Evolutionary conservation across 768 basidiomycete genomes (phyloP).

Genomic region (Tulasnella sp.): DNA sequence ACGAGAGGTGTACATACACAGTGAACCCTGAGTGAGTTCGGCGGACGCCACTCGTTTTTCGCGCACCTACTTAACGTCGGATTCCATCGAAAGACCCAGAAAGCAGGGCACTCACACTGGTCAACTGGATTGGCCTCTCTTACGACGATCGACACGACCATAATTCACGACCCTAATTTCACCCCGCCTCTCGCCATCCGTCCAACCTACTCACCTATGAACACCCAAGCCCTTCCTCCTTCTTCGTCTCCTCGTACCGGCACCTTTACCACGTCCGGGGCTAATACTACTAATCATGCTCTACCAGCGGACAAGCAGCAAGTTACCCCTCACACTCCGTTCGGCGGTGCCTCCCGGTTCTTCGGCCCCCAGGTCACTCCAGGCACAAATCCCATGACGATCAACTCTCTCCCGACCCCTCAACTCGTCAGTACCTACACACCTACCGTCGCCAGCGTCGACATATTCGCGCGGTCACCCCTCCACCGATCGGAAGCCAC

Average conservation of each 20-base stretch:
- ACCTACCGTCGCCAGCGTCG: not conserved
- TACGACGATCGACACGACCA: constrained; percentile 12
- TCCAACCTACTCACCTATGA: not conserved
- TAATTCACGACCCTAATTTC: not conserved
- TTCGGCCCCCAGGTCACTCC: not conserved
- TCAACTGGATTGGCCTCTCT: constrained; percentile 10
- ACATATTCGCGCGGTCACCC: not conserved
- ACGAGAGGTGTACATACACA: not conserved
- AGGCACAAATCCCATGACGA: not conserved
- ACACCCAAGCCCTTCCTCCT: not conserved
- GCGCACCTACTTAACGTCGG: not conserved
- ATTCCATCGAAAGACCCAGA: not conserved
- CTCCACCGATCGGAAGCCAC: not conserved
- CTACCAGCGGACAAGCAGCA: not conserved
- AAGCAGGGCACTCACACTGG: not conserved
- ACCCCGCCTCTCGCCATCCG: not conserved
- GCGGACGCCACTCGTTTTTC: too few relatives aligned
- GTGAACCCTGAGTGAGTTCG: not conserved
- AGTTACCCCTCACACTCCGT: not conserved
- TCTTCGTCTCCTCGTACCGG: not conserved
- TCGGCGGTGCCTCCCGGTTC: not conserved
- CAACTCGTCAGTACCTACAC: not conserved
- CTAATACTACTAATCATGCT: not conserved
- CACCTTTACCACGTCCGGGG: not conserved
- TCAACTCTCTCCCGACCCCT: not conserved